These are phyloP conservation scores for Brassica balearica DNA, from an alignment of 441 rosid species.

Conservation along the genomic window DNA sequence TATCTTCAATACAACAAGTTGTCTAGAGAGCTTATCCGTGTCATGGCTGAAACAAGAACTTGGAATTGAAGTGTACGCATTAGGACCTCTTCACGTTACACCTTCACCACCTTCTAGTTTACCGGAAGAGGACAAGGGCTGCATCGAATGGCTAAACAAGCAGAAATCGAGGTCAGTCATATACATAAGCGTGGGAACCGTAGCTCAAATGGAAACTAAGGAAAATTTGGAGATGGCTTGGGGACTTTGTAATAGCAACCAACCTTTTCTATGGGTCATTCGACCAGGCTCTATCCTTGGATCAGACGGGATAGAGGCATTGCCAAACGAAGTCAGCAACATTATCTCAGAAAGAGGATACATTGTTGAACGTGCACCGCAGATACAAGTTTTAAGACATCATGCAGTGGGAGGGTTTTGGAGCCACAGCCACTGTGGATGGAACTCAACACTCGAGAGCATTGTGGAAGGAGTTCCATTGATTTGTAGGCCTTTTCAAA, in stretches of 20 bases:
- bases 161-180: constrained; percentile 45
- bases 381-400: constrained; percentile 45
- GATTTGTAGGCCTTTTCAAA: constrained; percentile 45
- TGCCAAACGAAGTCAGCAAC: constrained; percentile 32
- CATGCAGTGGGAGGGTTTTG: constrained; percentile 42
- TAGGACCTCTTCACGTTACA: constrained; percentile 48
- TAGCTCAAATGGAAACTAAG: constrained; percentile 14
- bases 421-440: constrained; percentile 50
- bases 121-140: constrained; percentile 40
- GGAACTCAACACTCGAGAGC: constrained; percentile 53
- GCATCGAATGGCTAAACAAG: constrained; percentile 46
- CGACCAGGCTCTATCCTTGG: constrained; percentile 40
- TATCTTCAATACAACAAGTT: constrained; percentile 42
- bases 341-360: constrained; percentile 38
- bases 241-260: constrained; percentile 41
- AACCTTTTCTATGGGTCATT: constrained; percentile 47
- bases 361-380: constrained; percentile 42
- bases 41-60: constrained; percentile 30
- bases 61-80: constrained; percentile 39
- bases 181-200: constrained; percentile 11
- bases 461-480: constrained; percentile 48
- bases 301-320: constrained; percentile 23
- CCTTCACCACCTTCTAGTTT: constrained; percentile 30
- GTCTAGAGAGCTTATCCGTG: constrained; percentile 36
- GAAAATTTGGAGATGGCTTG: constrained; percentile 40